phyloP scores from a whole-genome alignment of 768 basidiomycete genomes.

The Calocybe cyanea region DNA sequence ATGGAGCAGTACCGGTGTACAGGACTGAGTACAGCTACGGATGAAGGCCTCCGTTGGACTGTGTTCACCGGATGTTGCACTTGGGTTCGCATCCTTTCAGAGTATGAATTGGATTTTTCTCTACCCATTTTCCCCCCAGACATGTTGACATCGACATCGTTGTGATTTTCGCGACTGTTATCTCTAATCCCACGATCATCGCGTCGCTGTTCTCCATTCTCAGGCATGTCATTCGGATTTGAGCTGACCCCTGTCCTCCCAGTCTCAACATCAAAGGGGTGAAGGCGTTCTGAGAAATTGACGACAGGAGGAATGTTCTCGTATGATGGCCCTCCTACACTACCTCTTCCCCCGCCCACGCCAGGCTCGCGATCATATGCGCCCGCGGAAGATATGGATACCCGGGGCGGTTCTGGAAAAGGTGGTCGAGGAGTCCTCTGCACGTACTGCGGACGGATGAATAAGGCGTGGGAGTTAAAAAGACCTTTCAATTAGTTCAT shows the following conservation, averaged over 20 bases:
- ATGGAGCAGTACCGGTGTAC: slow-evolving; percentile 63
- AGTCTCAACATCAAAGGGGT: neutral
- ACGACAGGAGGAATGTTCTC: slow-evolving; percentile 27
- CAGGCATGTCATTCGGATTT: no score
- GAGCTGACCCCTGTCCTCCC: no score
- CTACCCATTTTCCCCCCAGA: neutral
- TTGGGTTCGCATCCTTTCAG: slow-evolving; percentile 2
- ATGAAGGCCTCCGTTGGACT: slow-evolving; percentile 32
- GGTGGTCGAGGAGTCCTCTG: slow-evolving; percentile 23
- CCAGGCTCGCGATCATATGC: no score
- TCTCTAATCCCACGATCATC: no score
- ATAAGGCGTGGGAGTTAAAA: no score
- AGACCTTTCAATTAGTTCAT: neutral
- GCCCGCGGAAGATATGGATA: neutral
- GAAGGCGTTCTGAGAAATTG: neutral
- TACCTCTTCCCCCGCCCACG: slow-evolving; percentile 15
- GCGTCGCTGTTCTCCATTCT: no score
- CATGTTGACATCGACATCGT: no score
- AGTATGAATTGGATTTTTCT: slow-evolving; percentile 4
- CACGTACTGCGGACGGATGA: slow-evolving; percentile 20
- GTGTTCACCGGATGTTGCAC: slow-evolving; percentile 9
- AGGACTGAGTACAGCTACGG: slow-evolving; percentile 46
- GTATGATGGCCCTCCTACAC: slow-evolving; percentile 40
- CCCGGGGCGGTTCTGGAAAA: slow-evolving; percentile 16
- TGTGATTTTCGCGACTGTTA: no score